Conservation (phyloP, 768 basidiomycete genomes). For the Pisolithus albus region DNA sequence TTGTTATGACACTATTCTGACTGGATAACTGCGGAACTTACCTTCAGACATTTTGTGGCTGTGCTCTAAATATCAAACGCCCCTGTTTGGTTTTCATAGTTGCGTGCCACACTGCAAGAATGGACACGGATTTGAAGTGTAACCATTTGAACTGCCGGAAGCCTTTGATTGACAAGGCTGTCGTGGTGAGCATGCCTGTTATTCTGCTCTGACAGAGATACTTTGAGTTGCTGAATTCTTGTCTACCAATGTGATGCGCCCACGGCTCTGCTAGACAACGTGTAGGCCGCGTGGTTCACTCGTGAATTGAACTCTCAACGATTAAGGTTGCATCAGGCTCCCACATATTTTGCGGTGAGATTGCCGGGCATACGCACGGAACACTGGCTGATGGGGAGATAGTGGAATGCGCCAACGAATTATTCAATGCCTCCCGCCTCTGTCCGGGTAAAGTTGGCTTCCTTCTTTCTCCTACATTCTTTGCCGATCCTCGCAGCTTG, state of each 20-base stretch:
- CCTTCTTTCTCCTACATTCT: neutral
- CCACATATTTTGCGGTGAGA: constrained; percentile 76
- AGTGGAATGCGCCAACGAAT: constrained; percentile 83
- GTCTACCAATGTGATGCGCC: neutral
- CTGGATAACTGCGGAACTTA: too few relatives aligned
- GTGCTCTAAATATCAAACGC: too few relatives aligned
- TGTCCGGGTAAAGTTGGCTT: constrained; percentile 56
- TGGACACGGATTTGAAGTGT: constrained; percentile 75
- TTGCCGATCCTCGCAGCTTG: constrained; percentile 47
- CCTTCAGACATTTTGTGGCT: too few relatives aligned
- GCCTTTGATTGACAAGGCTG: constrained; percentile 67
- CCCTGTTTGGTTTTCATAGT: too few relatives aligned
- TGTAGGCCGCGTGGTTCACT: constrained; percentile 31
- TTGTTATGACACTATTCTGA: constrained; percentile 1
- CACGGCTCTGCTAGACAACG: constrained; percentile 37
- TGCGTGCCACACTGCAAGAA: constrained; percentile 16
- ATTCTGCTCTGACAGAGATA: neutral
- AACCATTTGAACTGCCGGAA: constrained; percentile 74
- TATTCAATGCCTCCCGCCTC: constrained; percentile 69
- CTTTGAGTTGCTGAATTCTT: neutral
- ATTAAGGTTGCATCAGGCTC: constrained; percentile 49
- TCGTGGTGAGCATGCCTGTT: constrained; percentile 55
- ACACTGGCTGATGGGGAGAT: neutral
- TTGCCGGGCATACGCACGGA: neutral
- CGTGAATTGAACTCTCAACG: neutral